These are phyloP conservation scores for Venustampulla echinocandica DNA, from an alignment of 495 filamentous ascomycete genomes.

Conservation along the genomic window DNA sequence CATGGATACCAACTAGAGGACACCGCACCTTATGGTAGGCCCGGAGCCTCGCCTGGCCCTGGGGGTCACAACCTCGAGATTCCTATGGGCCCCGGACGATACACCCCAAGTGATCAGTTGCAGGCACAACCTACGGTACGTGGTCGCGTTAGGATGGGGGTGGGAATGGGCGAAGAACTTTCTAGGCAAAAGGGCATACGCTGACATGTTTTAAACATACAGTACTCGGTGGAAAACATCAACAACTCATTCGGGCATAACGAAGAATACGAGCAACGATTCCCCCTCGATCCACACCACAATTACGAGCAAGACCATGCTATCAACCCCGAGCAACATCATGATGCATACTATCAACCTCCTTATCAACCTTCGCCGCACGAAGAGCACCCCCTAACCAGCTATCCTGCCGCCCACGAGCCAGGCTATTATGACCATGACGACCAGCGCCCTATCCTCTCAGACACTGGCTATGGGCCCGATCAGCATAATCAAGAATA, in stretches of 20 bases:
- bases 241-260: slow-evolving; percentile 62
- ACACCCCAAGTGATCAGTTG: slow-evolving; percentile 51
- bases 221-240: slow-evolving; percentile 77
- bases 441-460: slow-evolving; percentile 42
- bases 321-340: slow-evolving; percentile 72
- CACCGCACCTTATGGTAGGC: slow-evolving; percentile 28
- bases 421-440: slow-evolving; percentile 24
- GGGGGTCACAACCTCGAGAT: slow-evolving; percentile 53
- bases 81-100: slow-evolving; percentile 48
- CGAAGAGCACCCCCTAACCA: slow-evolving; percentile 32
- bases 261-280: slow-evolving; percentile 50
- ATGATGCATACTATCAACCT: slow-evolving; percentile 77
- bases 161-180: neutral
- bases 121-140: slow-evolving; percentile 65
- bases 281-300: slow-evolving; percentile 29
- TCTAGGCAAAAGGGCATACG: neutral
- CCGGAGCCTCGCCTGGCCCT: slow-evolving; percentile 18
- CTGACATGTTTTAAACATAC: slow-evolving; percentile 12
- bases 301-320: slow-evolving; percentile 56
- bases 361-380: slow-evolving; percentile 64
- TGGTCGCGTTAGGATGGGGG: slow-evolving; percentile 8
- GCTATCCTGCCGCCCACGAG: slow-evolving; percentile 3
- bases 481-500: slow-evolving; percentile 34
- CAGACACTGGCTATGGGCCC: slow-evolving; percentile 35
- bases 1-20: slow-evolving; percentile 67